These are phyloP conservation scores for Lactifluus volemus DNA, from an alignment of 768 basidiomycete genomes.

Conservation along the genomic window DNA sequence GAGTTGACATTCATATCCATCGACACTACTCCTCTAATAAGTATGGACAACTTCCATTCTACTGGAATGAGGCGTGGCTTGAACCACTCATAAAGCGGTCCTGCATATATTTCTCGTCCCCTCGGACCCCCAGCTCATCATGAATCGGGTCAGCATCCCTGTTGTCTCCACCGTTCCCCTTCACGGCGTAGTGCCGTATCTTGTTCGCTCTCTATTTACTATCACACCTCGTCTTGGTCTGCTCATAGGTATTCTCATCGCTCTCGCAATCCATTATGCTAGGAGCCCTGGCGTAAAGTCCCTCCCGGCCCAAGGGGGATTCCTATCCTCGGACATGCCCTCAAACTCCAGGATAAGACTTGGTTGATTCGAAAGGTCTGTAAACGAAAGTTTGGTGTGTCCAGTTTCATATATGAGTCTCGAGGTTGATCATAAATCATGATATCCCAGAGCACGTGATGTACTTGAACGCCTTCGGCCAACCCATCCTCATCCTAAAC, in stretches of 20 bases:
- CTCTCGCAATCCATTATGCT: background rate
- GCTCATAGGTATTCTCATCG: background rate
- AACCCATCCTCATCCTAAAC: background rate
- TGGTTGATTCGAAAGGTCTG: background rate
- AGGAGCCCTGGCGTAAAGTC: background rate
- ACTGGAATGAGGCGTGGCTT: no score
- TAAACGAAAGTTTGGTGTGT: background rate
- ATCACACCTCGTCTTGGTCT: background rate
- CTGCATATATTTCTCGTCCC: background rate
- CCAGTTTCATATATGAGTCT: background rate
- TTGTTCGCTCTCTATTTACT: background rate
- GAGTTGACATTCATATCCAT: no score
- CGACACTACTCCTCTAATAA: no score
- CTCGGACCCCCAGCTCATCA: background rate
- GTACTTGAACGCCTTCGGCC: background rate
- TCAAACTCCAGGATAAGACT: background rate
- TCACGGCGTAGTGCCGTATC: background rate
- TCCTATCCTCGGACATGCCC: background rate
- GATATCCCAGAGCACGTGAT: background rate
- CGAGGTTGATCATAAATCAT: background rate
- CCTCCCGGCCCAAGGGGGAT: conserved; percentile 3
- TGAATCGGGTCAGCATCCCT: background rate
- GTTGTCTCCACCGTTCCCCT: background rate
- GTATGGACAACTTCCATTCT: no score
- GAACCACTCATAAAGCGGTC: background rate